Percentiles rank a stretch among this genome's conserved stretches.
Evolutionary conservation across 2,329 filamentous ascomycete genomes (phyloP).

Genomic region (Aspergillus cejpii): DNA sequence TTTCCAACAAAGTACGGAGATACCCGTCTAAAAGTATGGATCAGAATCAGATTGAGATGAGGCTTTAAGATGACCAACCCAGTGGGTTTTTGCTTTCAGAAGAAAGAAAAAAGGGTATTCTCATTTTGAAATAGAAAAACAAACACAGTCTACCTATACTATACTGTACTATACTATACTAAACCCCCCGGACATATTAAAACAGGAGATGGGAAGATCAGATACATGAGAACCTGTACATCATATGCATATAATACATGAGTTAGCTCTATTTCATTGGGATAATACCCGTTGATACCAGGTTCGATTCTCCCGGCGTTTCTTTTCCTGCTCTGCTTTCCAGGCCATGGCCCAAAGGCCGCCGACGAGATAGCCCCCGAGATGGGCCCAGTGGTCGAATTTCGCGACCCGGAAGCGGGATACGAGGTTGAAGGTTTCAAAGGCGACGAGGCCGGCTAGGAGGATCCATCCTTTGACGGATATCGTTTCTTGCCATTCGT

Average conservation of each 20-base stretch:
- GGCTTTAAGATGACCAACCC: no score
- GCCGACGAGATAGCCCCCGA: conserved; percentile 39
- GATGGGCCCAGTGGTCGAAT: conserved; percentile 40
- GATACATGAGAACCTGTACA: not conserved
- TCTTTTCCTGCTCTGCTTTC: conserved; percentile 10
- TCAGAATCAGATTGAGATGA: not conserved
- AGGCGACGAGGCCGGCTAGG: conserved; percentile 31
- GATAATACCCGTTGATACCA: conserved; percentile 11
- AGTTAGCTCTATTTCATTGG: no score
- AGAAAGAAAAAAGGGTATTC: not conserved
- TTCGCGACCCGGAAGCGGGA: conserved; percentile 27
- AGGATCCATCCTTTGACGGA: conserved; percentile 39
- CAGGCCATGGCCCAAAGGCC: conserved; percentile 16
- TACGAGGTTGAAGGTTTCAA: conserved; percentile 32
- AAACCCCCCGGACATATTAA: not conserved
- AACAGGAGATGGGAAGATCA: not conserved
- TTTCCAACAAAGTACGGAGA: no score
- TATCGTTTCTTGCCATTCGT: conserved; percentile 35
- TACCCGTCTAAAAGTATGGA: no score
- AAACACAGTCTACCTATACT: not conserved
- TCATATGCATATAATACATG: not conserved
- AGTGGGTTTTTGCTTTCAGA: no score
- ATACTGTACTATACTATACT: not conserved
- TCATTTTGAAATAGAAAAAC: not conserved
- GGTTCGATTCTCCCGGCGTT: conserved; percentile 12